A percentile compares a stretch with the other conserved stretches of the same genome.
Evolutionary conservation across 2,329 filamentous ascomycete species (phyloP).

Genomic region (Microsporum audouinii): DNA sequence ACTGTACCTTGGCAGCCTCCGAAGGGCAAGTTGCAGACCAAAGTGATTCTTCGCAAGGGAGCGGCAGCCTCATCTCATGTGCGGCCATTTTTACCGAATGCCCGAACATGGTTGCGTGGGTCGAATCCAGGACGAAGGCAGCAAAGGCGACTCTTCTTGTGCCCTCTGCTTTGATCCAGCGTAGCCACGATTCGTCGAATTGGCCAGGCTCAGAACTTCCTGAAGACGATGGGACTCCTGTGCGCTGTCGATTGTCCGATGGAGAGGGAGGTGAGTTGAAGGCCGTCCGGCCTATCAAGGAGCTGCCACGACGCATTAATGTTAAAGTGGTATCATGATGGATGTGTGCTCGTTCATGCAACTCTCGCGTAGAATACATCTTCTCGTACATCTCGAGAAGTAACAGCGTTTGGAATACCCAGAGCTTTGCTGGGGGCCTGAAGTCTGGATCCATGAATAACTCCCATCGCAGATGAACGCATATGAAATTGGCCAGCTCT

Average conservation of each 20-base stretch:
- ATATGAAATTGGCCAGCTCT: constrained; percentile 76
- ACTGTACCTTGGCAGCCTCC: constrained; percentile 75
- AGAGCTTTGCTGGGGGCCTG: constrained; percentile 81
- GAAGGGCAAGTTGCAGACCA: constrained; percentile 84
- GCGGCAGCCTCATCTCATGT: constrained; percentile 79
- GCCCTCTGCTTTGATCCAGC: constrained; percentile 90
- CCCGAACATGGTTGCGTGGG: constrained; percentile 95
- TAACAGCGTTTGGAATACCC: constrained; percentile 86
- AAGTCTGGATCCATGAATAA: constrained; percentile 88
- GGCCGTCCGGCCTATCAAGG: constrained; percentile 73
- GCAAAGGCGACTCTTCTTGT: constrained; percentile 83
- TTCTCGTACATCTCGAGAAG: constrained; percentile 92
- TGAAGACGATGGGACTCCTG: constrained; percentile 39
- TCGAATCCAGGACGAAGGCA: constrained; percentile 89
- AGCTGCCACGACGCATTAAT: constrained; percentile 85
- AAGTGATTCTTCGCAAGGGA: constrained; percentile 84
- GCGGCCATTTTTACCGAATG: constrained; percentile 96
- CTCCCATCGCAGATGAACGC: constrained; percentile 90
- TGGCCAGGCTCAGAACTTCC: constrained; percentile 47
- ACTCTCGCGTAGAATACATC: constrained; percentile 83
- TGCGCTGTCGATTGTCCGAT: constrained; percentile 47
- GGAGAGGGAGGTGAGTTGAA: constrained; percentile 72
- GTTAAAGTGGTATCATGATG: constrained; percentile 94
- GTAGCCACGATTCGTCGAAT: constrained; percentile 84
- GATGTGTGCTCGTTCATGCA: constrained; percentile 91